These are phyloP conservation scores for Hsuehochloa calcarea DNA, from an alignment of 176 grass and related monocot species.

Conservation along the genomic window DNA sequence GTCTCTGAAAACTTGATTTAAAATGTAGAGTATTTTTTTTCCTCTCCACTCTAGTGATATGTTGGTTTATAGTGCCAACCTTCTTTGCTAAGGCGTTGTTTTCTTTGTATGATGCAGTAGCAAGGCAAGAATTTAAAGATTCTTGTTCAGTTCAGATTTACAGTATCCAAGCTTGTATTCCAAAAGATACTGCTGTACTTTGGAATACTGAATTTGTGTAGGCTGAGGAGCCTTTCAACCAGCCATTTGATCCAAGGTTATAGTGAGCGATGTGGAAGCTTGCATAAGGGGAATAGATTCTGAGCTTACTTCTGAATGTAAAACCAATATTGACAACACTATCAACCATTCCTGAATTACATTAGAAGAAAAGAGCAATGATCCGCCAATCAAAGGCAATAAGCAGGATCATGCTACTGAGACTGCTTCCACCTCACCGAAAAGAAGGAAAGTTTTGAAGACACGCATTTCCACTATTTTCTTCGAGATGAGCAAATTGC, in stretches of 20 bases:
- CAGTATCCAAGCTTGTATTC: conserved; percentile 84
- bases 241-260: conserved; percentile 50
- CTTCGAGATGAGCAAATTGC: conserved; percentile 95
- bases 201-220: conserved; percentile 98
- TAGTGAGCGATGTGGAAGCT: conserved; percentile 14
- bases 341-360: conserved; percentile 52
- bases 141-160: conserved; percentile 88
- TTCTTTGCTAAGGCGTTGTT: conserved; percentile 1
- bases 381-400: conserved; percentile 29
- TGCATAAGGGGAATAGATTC: conserved; percentile 25
- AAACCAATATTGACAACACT: conserved; percentile 43
- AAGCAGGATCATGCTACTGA: conserved; percentile 38
- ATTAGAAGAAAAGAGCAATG: conserved; percentile 49
- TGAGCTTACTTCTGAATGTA: conserved; percentile 35
- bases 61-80: background rate
- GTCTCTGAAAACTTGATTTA: background rate
- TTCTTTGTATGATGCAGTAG: conserved; percentile 45
- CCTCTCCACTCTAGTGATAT: background rate
- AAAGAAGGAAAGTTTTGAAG: conserved; percentile 92
- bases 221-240: conserved; percentile 81
- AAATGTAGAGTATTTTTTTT: background rate
- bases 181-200: conserved; percentile 81
- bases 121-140: conserved; percentile 60
- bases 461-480: conserved; percentile 73
- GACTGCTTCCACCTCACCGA: conserved; percentile 55